A percentile compares a stretch with the other conserved stretches of the same genome.
Conservation (phyloP, 2,329 filamentous ascomycete species). For the Ambrosiella xylebori region DNA sequence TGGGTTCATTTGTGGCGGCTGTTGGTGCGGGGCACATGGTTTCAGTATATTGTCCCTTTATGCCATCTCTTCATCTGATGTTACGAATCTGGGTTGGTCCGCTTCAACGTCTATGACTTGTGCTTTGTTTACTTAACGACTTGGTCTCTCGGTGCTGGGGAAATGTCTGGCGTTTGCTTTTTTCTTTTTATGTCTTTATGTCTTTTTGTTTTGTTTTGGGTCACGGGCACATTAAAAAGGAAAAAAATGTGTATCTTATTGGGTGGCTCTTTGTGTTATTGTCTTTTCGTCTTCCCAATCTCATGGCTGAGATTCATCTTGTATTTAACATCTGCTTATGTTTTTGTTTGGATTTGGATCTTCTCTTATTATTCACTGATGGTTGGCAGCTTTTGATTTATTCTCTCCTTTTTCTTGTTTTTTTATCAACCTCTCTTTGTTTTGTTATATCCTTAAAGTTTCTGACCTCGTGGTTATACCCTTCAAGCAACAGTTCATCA, state of each 20-base stretch:
- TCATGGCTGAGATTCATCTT: neutral
- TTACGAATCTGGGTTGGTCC: neutral
- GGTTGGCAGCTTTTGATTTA: neutral
- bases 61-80: neutral
- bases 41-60: neutral
- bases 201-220: neutral
- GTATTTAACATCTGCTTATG: too few species aligned
- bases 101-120: neutral
- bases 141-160: neutral
- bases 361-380: neutral
- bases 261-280: neutral
- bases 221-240: neutral
- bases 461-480: neutral
- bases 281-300: neutral
- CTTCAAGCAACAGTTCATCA: neutral
- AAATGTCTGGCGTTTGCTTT: neutral
- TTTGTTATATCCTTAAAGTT: neutral
- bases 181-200: conserved; percentile 3
- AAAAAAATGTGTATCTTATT: neutral
- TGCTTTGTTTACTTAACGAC: neutral
- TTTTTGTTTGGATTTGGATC: too few species aligned
- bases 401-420: neutral
- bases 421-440: neutral
- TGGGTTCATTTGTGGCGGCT: neutral
- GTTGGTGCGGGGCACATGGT: neutral